Evolutionary conservation across 1,284 basidiomycete genomes (phyloP), one percentile per base, ranked within the genome.

Genomic region (Trichosporon ovoides): DNA sequence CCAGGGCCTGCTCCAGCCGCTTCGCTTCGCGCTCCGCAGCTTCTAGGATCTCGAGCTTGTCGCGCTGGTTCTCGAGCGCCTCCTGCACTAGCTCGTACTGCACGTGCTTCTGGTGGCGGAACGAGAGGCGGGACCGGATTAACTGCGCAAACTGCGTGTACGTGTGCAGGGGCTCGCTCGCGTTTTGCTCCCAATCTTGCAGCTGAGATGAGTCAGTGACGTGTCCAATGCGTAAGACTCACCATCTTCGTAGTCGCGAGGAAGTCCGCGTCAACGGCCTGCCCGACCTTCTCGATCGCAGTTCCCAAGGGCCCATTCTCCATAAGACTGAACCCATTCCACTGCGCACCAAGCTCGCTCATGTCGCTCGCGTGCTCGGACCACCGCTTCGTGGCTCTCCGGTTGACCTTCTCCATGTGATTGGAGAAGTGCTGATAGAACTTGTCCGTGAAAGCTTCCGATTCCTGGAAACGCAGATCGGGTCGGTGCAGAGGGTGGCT

Each of bases 1-100:
- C 76, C 3, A 99, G 83, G 0, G 96, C 96, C 56, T 88, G 87
- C 53, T 95, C 92, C 40, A 99, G 79, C 55, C 96, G 82, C 53
- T 84, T 83, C 3, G 96, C 92, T 75, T 98, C 95, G 36, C 83
- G 82, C 77, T 99, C 96, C 55, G 88, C 90, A 69, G 87, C 88
- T 77, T 98, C 96, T 7, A 97, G 82, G 53, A 96, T 89, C 57
- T 89, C 91, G 50, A 99, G 81, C 66, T 87, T 84, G 69, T 91
- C 89, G 57, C 87, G 86, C 78, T 95, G 97, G 13, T 81, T 82
- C 64, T 95, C 93, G 19, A 98, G 81, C 31, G 83, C 83, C 70
- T 98, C 95, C 73, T 94, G 89, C 0, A 95, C 95, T 81, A 96
- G 88, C 78, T 98, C 96, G 70, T 89, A 94, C 75, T 99, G 96